These are phyloP conservation scores for Phylloporus sp. DNA, from an alignment of 768 basidiomycete species.

Conservation along the genomic window DNA sequence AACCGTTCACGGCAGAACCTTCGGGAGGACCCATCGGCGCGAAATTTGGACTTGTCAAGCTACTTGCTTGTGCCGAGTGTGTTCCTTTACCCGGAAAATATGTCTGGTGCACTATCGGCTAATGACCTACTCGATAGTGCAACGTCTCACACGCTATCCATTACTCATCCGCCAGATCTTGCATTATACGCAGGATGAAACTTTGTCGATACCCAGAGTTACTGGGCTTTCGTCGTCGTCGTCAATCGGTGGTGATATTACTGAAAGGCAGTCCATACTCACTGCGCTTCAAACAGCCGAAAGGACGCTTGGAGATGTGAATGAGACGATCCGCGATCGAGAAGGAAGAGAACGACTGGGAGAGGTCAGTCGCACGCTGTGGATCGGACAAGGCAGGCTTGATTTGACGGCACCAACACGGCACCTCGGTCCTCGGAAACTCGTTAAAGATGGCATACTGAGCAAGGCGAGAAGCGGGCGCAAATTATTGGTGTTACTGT, in stretches of 20 bases:
- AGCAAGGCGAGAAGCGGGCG: conserved; percentile 82
- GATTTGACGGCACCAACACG: conserved; percentile 91
- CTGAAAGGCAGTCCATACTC: conserved; percentile 56
- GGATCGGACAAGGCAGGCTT: conserved; percentile 84
- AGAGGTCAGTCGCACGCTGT: conserved; percentile 72
- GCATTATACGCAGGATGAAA: conserved; percentile 60
- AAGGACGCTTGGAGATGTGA: conserved; percentile 72
- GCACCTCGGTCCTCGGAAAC: conserved; percentile 71
- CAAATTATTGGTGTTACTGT: conserved; percentile 73
- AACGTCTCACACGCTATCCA: conserved; percentile 93
- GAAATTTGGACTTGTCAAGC: conserved; percentile 85
- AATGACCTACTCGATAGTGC: conserved; percentile 53
- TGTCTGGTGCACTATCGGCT: background rate
- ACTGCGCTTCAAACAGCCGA: conserved; percentile 63
- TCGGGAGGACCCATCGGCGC: conserved; percentile 70
- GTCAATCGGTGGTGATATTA: conserved; percentile 15
- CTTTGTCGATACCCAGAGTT: conserved; percentile 22
- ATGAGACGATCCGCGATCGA: conserved; percentile 82
- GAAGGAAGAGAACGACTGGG: conserved; percentile 77
- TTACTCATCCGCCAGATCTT: conserved; percentile 83
- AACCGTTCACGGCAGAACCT: conserved; percentile 46
- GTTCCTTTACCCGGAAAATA: conserved; percentile 17
- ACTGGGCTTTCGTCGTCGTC: background rate
- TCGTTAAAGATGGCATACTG: conserved; percentile 76
- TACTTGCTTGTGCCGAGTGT: conserved; percentile 89